Evolutionary conservation across 1,284 basidiomycete genomes (phyloP).

Genomic region (Jaminaea rosea): DNA sequence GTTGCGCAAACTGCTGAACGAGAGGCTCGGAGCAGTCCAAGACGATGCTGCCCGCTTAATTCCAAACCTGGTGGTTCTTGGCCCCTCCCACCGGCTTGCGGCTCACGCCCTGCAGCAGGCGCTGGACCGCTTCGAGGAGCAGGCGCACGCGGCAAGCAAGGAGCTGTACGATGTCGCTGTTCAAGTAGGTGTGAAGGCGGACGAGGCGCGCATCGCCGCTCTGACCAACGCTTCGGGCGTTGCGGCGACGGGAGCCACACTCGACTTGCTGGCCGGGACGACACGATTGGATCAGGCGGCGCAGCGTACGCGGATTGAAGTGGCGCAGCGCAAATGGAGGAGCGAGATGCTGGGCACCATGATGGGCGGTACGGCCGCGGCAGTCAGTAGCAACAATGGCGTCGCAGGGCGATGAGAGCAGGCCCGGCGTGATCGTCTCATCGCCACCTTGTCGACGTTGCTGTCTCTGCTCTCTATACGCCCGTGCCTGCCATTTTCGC

Average conservation of each 20-base stretch:
- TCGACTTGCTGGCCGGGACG: background rate
- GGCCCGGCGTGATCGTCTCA: no score
- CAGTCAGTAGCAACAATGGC: no score
- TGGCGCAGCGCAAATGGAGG: constrained; percentile 1
- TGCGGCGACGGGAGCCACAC: background rate
- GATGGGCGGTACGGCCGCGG: no score
- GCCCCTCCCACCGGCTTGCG: constrained; percentile 5
- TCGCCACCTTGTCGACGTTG: no score
- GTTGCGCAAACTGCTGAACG: constrained; percentile 62
- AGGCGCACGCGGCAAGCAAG: constrained; percentile 10
- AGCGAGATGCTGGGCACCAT: background rate
- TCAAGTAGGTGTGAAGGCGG: background rate
- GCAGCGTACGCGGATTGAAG: background rate
- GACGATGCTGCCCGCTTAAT: constrained; percentile 16
- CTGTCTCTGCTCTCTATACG: no score
- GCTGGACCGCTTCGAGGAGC: constrained; percentile 18
- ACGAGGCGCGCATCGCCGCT: constrained; percentile 3
- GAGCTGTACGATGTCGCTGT: constrained; percentile 5
- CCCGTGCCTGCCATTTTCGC: no score
- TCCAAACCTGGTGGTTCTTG: constrained; percentile 21
- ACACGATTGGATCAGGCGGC: background rate
- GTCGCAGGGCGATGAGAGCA: no score
- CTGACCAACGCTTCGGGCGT: background rate
- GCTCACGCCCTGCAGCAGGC: constrained; percentile 15
- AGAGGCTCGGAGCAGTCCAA: constrained; percentile 16